Conservation (phyloP, 345 rosid genomes). For the Lepidium aucheri region DNA sequence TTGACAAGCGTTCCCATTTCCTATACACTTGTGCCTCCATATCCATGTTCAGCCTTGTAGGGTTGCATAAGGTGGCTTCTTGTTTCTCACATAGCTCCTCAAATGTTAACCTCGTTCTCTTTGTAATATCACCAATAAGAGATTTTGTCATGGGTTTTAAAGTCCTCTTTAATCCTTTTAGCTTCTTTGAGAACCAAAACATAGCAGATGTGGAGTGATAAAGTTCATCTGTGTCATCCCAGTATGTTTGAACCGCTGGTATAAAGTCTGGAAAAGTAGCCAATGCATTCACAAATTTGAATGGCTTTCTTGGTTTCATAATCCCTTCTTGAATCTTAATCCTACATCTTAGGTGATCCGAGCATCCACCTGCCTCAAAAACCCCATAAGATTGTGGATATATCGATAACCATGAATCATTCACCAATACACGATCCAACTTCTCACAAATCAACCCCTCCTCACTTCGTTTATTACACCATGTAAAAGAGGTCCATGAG, state of each 20-base stretch:
- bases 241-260: background rate
- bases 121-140: too few species aligned
- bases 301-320: background rate
- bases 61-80: too few species aligned
- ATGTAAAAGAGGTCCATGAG: background rate
- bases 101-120: too few species aligned
- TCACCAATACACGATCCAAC: background rate
- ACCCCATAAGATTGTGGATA: background rate
- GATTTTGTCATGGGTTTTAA: too few species aligned
- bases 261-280: background rate
- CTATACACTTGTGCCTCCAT: too few species aligned
- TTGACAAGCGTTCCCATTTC: too few species aligned
- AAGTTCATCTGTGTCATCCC: background rate
- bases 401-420: background rate
- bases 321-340: background rate
- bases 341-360: background rate
- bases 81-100: too few species aligned
- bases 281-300: background rate
- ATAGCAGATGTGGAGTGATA: too few species aligned
- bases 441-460: background rate
- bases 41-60: too few species aligned
- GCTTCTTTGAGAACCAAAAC: too few species aligned
- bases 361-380: background rate
- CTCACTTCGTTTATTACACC: background rate
- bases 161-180: too few species aligned